phyloP scores from a whole-genome alignment of 1,284 basidiomycete species.

The Veloboletus limbatus region DNA sequence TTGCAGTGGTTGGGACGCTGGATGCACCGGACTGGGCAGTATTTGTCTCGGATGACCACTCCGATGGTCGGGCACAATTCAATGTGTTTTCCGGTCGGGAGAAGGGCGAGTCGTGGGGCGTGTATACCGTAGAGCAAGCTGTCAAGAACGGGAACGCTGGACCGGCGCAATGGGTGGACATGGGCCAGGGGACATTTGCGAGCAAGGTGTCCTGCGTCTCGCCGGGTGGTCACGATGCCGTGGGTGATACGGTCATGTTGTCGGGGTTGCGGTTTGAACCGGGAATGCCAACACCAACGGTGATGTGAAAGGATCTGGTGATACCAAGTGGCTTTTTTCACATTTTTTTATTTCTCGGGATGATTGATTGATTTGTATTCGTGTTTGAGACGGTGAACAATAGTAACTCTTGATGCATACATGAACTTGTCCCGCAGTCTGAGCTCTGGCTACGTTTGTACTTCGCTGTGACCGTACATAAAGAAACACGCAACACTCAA shows the following conservation, averaged over 20 bases:
- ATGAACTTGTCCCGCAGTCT: too few species aligned
- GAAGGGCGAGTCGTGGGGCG: slow-evolving; percentile 62
- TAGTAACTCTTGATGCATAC: too few species aligned
- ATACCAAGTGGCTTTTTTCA: too few species aligned
- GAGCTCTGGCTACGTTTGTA: too few species aligned
- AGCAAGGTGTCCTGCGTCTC: slow-evolving; percentile 49
- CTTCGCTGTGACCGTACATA: too few species aligned
- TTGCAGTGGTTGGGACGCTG: slow-evolving; percentile 65
- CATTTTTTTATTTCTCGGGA: too few species aligned
- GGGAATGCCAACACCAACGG: slow-evolving; percentile 15
- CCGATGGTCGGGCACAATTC: slow-evolving; percentile 62
- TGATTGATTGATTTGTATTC: too few species aligned
- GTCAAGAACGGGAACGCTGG: slow-evolving; percentile 36
- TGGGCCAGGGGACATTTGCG: slow-evolving; percentile 39
- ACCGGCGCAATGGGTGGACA: slow-evolving; percentile 41
- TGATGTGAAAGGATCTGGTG: too few species aligned
- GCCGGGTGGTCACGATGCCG: slow-evolving; percentile 9
- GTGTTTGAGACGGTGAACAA: too few species aligned
- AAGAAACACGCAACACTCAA: too few species aligned
- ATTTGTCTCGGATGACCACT: slow-evolving; percentile 67
- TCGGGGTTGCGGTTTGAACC: slow-evolving; percentile 22
- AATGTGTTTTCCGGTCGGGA: slow-evolving; percentile 55
- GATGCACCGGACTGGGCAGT: slow-evolving; percentile 65
- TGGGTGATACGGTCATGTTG: slow-evolving; percentile 25
- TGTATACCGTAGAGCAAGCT: slow-evolving; percentile 56